Conservation (phyloP, 257 asterid species). For the Primulina huaijiensis region DNA sequence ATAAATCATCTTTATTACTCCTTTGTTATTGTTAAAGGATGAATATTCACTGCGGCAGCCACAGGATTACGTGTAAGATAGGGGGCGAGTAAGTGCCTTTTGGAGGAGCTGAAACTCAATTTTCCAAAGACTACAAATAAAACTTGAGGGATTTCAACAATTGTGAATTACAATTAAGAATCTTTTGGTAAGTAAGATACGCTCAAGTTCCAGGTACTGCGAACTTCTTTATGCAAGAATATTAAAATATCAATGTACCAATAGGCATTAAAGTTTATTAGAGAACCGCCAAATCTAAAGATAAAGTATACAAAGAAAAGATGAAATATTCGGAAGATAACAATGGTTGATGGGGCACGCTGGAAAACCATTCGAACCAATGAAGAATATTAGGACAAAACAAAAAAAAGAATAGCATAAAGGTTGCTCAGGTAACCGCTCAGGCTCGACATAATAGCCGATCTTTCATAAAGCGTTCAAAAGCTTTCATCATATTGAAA, state of each 20-base stretch:
- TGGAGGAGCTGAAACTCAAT: background rate
- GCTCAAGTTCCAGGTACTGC: background rate
- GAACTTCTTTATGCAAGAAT: background rate
- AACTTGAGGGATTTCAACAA: background rate
- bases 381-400: background rate
- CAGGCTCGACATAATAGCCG: constrained; percentile 49
- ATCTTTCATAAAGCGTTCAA: constrained; percentile 45
- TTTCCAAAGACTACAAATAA: background rate
- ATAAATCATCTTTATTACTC: background rate
- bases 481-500: constrained; percentile 33
- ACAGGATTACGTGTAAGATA: background rate
- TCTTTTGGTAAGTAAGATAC: background rate
- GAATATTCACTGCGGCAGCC: background rate
- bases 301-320: too few species aligned
- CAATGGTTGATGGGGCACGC: background rate
- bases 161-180: background rate
- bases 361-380: background rate
- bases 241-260: background rate
- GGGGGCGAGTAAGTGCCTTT: background rate
- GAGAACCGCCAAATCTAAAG: background rate
- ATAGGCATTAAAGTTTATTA: background rate
- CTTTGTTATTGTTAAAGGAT: background rate
- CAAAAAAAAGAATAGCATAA: background rate
- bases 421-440: constrained; percentile 75
- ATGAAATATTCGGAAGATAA: background rate